phyloP scores from a whole-genome alignment of 345 rosid species.

The Jatropha curcas region DNA sequence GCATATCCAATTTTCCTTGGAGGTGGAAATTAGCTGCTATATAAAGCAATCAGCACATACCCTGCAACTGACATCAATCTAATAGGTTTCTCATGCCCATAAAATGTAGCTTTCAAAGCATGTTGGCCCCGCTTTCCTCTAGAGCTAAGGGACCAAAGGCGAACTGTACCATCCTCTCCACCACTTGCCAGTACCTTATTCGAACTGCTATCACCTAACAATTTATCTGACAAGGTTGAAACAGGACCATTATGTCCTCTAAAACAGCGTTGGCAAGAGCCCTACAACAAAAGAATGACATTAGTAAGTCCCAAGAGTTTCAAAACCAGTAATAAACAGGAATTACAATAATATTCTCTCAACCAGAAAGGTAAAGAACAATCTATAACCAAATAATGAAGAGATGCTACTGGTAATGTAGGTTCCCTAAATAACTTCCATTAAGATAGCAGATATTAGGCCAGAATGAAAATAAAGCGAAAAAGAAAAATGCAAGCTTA shows the following conservation, averaged over 20 bases:
- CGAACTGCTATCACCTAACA: constrained; percentile 47
- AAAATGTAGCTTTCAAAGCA: constrained; percentile 58
- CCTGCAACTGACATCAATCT: constrained; percentile 61
- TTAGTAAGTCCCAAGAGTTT: not conserved
- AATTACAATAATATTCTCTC: not conserved
- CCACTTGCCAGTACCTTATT: constrained; percentile 59
- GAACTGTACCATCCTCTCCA: constrained; percentile 69
- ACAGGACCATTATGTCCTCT: constrained; percentile 64
- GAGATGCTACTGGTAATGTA: not conserved
- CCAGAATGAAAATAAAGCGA: not conserved
- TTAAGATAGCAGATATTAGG: not conserved
- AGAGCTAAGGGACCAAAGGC: constrained; percentile 69
- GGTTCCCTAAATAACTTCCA: not conserved
- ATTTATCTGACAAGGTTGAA: constrained; percentile 54
- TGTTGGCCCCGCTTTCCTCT: constrained; percentile 56
- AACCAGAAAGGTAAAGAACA: not conserved
- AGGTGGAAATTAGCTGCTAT: constrained; percentile 10
- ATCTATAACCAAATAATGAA: not conserved
- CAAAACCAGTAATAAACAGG: not conserved
- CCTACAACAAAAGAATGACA: constrained; percentile 36
- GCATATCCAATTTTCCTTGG: not conserved
- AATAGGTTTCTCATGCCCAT: constrained; percentile 62
- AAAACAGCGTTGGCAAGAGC: constrained; percentile 53
- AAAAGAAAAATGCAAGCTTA: not conserved
- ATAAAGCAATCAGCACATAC: constrained; percentile 35